Evolutionary conservation across 495 filamentous ascomycete species (phyloP).

Genomic region (Neurospora intermedia): DNA sequence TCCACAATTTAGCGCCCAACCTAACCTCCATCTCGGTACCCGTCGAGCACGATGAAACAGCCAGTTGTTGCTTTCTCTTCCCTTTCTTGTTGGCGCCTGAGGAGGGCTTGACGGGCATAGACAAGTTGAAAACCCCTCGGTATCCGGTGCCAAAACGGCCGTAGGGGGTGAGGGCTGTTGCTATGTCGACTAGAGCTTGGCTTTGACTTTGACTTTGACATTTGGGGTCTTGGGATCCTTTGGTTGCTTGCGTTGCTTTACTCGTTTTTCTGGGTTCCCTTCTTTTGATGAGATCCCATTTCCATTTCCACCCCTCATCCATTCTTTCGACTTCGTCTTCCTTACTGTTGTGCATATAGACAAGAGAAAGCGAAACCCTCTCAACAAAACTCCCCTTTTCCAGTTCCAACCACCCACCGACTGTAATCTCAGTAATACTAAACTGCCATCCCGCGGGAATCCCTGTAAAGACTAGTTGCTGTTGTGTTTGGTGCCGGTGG

Average conservation of each 20-base stretch:
- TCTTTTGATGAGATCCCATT: neutral
- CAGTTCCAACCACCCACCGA: neutral
- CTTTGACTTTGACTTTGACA: no score
- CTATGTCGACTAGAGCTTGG: neutral
- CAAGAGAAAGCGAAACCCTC: neutral
- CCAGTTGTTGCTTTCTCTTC: neutral
- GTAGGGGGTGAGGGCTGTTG: neutral
- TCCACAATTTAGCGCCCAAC: neutral
- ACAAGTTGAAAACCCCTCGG: neutral
- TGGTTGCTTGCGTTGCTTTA: neutral
- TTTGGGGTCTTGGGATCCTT: no score
- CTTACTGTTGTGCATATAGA: neutral
- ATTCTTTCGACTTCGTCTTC: no score
- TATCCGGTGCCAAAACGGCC: neutral
- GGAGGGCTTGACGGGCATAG: neutral
- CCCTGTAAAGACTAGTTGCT: neutral
- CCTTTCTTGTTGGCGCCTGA: neutral
- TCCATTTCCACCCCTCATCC: neutral
- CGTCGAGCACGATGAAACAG: neutral
- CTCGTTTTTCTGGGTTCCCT: neutral
- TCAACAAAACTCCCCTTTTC: neutral
- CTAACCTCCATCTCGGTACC: neutral
- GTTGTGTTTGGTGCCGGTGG: neutral
- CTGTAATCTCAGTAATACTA: neutral
- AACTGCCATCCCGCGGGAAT: neutral